phyloP scores from a whole-genome alignment of 192 early-diverging fungal genomes.

The Martensiomyces pterosporus region DNA sequence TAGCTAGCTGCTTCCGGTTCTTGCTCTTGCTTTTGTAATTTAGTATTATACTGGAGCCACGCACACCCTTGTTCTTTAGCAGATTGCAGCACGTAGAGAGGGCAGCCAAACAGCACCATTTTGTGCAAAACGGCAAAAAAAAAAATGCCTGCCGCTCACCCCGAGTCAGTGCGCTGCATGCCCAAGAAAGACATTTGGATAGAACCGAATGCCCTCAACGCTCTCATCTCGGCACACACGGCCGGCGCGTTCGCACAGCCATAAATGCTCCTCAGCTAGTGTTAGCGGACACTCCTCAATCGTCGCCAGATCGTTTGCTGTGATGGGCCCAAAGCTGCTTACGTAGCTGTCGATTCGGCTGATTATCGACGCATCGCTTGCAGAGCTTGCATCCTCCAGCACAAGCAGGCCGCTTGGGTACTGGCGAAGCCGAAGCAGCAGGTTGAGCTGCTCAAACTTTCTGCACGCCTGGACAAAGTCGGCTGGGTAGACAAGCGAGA shows the following conservation, averaged over 20 bases:
- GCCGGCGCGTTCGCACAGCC: constrained; percentile 72
- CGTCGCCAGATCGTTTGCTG: constrained; percentile 67
- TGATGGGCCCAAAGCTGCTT: constrained; percentile 52
- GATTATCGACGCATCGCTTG: constrained; percentile 68
- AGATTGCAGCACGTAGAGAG: too few relatives aligned
- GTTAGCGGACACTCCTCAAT: constrained; percentile 44
- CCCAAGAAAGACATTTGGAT: constrained; percentile 61
- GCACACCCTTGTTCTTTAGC: too few relatives aligned
- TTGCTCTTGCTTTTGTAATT: too few relatives aligned
- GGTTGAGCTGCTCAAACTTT: constrained; percentile 60
- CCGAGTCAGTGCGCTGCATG: too few relatives aligned
- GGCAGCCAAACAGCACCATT: too few relatives aligned
- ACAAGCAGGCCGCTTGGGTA: constrained; percentile 80
- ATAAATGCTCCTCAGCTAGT: constrained; percentile 50
- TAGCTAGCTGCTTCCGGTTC: too few relatives aligned
- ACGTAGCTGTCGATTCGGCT: constrained; percentile 53
- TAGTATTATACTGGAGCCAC: too few relatives aligned
- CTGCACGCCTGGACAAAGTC: constrained; percentile 79
- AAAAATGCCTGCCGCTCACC: too few relatives aligned
- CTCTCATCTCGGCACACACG: constrained; percentile 85
- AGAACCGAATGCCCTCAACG: constrained; percentile 79
- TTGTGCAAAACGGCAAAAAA: too few relatives aligned
- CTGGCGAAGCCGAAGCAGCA: constrained; percentile 71
- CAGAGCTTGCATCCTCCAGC: constrained; percentile 59
- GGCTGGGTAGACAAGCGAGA: constrained; percentile 86